A percentile compares a stretch with the other conserved stretches of the same genome.
Evolutionary conservation across 192 early-diverging fungal species (phyloP).

Genomic region (Coemansia sp.): DNA sequence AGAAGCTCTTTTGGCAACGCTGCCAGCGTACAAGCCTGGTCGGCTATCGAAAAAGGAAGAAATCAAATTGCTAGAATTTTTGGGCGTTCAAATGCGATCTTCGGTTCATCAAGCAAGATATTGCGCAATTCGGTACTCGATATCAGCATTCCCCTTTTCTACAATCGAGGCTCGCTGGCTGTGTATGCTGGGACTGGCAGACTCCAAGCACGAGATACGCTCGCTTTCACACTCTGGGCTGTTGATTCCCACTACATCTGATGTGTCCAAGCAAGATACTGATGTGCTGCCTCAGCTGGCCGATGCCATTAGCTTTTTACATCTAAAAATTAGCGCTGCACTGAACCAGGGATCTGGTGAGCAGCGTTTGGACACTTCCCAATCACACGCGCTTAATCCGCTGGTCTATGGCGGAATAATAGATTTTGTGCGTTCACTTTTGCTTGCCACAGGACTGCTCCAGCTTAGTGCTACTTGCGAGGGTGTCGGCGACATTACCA

Average conservation of each 20-base stretch:
- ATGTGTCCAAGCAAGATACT: background rate
- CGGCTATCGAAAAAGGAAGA: slow-evolving; percentile 14
- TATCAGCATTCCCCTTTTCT: slow-evolving; percentile 60
- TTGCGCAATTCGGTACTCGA: slow-evolving; percentile 60
- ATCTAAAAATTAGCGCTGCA: background rate
- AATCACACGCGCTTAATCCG: background rate
- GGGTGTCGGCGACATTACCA: background rate
- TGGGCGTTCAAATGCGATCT: slow-evolving; percentile 56
- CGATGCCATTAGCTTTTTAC: slow-evolving; percentile 28
- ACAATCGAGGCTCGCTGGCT: slow-evolving; percentile 60
- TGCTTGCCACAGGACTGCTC: slow-evolving; percentile 27
- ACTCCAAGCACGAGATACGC: slow-evolving; percentile 32
- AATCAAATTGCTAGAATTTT: slow-evolving; percentile 46
- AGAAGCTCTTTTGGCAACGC: slow-evolving; percentile 76
- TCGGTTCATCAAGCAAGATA: slow-evolving; percentile 11
- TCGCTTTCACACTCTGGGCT: slow-evolving; percentile 30
- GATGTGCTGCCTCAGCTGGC: slow-evolving; percentile 11
- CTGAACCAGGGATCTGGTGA: no score
- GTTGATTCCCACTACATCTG: slow-evolving; percentile 10
- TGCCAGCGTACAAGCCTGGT: slow-evolving; percentile 59
- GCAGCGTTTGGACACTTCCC: no score
- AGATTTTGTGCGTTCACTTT: slow-evolving; percentile 33
- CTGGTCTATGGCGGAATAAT: slow-evolving; percentile 22
- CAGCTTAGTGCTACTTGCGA: background rate
- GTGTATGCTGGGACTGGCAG: slow-evolving; percentile 58